phyloP scores from a whole-genome alignment of 306 rosid genomes.

The Casuarina glauca region DNA sequence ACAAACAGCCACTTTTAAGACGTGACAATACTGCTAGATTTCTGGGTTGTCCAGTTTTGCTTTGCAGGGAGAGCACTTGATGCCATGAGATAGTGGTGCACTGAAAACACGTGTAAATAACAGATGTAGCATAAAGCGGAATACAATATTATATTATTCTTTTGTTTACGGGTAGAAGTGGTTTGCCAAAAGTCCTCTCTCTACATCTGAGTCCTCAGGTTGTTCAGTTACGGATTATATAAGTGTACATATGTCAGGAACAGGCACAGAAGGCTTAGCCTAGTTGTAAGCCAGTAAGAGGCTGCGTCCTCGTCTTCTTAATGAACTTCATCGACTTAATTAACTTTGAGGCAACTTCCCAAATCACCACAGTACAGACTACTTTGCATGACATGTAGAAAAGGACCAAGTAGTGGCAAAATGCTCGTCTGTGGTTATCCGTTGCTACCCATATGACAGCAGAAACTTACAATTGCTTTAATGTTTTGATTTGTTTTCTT shows the following conservation, averaged over 20 bases:
- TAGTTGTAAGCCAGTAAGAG: conserved; percentile 26
- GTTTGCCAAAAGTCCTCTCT: neutral
- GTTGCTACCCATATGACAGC: conserved; percentile 25
- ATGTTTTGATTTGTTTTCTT: conserved; percentile 12
- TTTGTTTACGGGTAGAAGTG: neutral
- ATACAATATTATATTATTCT: no score
- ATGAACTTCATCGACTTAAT: conserved; percentile 24
- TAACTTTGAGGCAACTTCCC: conserved; percentile 38
- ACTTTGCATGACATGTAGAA: conserved; percentile 35
- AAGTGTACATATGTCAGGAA: conserved; percentile 27
- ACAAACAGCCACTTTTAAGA: no score
- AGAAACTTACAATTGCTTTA: conserved; percentile 5
- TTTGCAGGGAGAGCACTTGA: no score
- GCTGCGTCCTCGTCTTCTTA: conserved; percentile 27
- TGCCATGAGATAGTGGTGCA: no score
- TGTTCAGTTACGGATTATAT: conserved; percentile 31
- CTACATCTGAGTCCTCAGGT: neutral
- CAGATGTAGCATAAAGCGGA: no score
- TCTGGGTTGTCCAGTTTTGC: no score
- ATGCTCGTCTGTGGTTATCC: neutral
- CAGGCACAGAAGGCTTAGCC: conserved; percentile 31
- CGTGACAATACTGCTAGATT: no score
- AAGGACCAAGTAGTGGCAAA: conserved; percentile 18
- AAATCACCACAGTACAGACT: conserved; percentile 29
- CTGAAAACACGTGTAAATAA: no score